These are phyloP conservation scores for Hemisphaericaspora subhashii DNA, from an alignment of 1,139 yeast species.

Conservation along the genomic window DNA sequence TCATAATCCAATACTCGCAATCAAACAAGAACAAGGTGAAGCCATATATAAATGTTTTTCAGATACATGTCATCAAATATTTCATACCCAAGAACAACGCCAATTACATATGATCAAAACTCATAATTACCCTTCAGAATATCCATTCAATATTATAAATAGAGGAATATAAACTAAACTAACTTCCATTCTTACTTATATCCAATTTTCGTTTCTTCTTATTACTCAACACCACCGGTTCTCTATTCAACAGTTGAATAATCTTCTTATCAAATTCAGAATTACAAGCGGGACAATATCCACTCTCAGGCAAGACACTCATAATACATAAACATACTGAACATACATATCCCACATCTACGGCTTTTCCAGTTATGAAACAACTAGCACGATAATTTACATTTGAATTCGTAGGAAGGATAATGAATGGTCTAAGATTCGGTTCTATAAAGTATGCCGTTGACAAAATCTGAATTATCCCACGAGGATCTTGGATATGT, in stretches of 20 bases:
- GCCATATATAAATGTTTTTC: constrained; percentile 43
- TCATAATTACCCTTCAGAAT: constrained; percentile 51
- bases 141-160: constrained; percentile 38
- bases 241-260: constrained; percentile 41
- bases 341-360: constrained; percentile 93
- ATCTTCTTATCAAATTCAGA: constrained; percentile 53
- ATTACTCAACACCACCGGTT: constrained; percentile 51
- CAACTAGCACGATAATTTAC: constrained; percentile 96
- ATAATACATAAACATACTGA: constrained; percentile 86
- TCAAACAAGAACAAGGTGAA: constrained; percentile 37
- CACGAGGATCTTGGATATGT: constrained; percentile 70
- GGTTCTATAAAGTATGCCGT: constrained; percentile 86
- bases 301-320: constrained; percentile 61
- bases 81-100: constrained; percentile 35
- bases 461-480: constrained; percentile 64
- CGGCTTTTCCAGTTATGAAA: constrained; percentile 81
- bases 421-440: constrained; percentile 66
- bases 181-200: constrained; percentile 1
- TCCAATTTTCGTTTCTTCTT: constrained; percentile 40
- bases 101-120: constrained; percentile 47
- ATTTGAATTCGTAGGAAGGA: constrained; percentile 80
- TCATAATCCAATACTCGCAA: constrained; percentile 50
- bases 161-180: constrained; percentile 16
- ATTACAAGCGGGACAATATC: constrained; percentile 57
- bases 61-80: constrained; percentile 33